Evolutionary conservation across 129 eudicot genomes (phyloP), one percentile per base, ranked within the genome.

Genomic region (Pulicaria dysenterica): DNA sequence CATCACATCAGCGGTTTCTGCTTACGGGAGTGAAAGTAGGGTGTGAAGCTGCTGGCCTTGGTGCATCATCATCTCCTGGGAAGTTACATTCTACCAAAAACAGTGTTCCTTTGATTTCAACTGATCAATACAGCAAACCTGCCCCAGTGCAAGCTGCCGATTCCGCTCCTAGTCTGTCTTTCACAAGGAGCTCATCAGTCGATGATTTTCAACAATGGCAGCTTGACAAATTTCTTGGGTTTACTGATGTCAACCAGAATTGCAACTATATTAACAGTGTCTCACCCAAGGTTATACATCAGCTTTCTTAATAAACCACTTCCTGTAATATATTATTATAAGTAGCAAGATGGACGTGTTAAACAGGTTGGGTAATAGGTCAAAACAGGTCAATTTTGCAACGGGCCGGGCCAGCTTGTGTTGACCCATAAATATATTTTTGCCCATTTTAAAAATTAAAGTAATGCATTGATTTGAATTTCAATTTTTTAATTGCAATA

Each of bases 21-120:
- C 95, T 93, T 42, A 85, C 98, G 3, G 96, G 96, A 74, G 93
- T 85, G 40, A 85, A 84, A 79, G 96, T 87, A 43, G 96, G 96
- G 6, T 89, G 82, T 15, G 91, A 86, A 76, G 56, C 83, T 50
- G 44, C 77, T 8, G 88, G 56, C 19, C 64, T 51, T 67, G 85
- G 73, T 44, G 70, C 85, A 38, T 71, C 87, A 8, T 49, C 83
- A 8, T 81, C 89, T 9, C 65, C 78, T 2, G 85, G 71, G 7
- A 89, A 79, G 50, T 71, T 80, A 3, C 56, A 41, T 15, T 76
- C 82, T 19, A 38, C 49, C 7, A 82, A 80, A 11, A 87, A 85
- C 73, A 70, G 63, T 47, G 19, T 68, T 36, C 86, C 79, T 1
- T 53, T 56, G n/a, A n/a, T 83, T 34, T 16, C 85, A 69, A 45